A percentile compares a stretch with the other conserved stretches of the same genome.
These are phyloP conservation scores for Pythium phragmiticola DNA, from an alignment of 352 stramenopile species.

Conservation along the genomic window DNA sequence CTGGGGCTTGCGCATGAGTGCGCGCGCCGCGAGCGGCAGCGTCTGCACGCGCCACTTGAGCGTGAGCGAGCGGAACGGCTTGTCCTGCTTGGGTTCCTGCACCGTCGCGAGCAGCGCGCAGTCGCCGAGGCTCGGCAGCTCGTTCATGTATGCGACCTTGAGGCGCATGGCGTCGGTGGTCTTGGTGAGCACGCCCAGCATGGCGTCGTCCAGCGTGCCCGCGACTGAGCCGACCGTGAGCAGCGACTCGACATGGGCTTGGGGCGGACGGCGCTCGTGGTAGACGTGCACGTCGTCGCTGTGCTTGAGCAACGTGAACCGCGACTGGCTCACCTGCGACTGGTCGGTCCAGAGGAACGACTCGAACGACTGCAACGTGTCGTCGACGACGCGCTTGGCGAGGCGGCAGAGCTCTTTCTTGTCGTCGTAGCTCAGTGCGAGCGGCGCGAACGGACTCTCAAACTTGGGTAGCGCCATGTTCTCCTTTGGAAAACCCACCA, in stretches of 20 bases:
- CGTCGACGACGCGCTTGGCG: constrained; percentile 18
- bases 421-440: constrained; percentile 24
- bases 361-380: constrained; percentile 16
- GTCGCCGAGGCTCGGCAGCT: constrained; percentile 33
- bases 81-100: constrained; percentile 36
- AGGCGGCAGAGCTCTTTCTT: constrained; percentile 28
- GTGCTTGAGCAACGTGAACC: constrained; percentile 15
- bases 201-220: constrained; percentile 25
- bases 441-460: constrained; percentile 22
- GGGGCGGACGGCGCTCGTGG: constrained; percentile 20
- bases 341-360: constrained; percentile 17
- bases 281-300: constrained; percentile 28
- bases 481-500: no score
- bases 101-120: constrained; percentile 46
- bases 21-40: constrained; percentile 25
- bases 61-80: constrained; percentile 43
- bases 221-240: constrained; percentile 25
- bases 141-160: constrained; percentile 33
- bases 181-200: constrained; percentile 24
- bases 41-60: constrained; percentile 29
- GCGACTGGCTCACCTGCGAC: constrained; percentile 16
- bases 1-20: constrained; percentile 41
- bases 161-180: constrained; percentile 28
- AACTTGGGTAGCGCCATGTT: constrained; percentile 22
- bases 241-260: constrained; percentile 14